Evolutionary conservation across 1,284 basidiomycete species (phyloP), one percentile per base, ranked within the genome.

Genomic region (Schizopora paradoxa): DNA sequence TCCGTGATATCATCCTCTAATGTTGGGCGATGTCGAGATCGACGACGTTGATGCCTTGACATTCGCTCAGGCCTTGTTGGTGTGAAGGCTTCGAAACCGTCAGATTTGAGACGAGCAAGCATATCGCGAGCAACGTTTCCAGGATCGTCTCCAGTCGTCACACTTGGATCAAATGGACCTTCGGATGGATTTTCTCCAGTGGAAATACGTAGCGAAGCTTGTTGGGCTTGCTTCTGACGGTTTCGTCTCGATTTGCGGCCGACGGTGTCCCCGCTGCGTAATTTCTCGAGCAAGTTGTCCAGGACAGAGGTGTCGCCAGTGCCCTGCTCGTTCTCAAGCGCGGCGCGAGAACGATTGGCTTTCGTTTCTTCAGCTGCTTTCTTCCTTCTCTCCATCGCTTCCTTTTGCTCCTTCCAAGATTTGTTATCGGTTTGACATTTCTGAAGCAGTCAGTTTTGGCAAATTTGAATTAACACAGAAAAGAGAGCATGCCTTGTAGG

Each of bases 371-470:
- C 82, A 39, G 74, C 71, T 4, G 75, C 74, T 54, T 76, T 76
- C 51, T 72, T 79, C 36, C 87, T 78, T 60, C 76, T 84, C 63
- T 86, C 78, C 40, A 69, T 56, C 0, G 81, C 79, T 21, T 69
- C 58, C 43, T 73, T 76, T 55, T 87, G 83, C 51, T 89, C 83
- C 0, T 77, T 79, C 18, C 75, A 69, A 0, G 73, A 73, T 56
- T 76, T 74, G 59, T 94, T 94, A 38, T 92, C 87, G 14, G 63
- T 54, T 61, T 86, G 84, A 62, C 88, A 93, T 86, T 91, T 91
- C 89, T 93, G 55, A n/a, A 46, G 6, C 33, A 11, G 41, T 8
- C 16, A 26, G 7, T 23, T 22, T 48, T 27, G 10, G 21, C 25
- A 21, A 11, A 14, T 39, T 37, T 41, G 28, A 51, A 41, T 6